phyloP scores from a whole-genome alignment of 2,329 filamentous ascomycete genomes.

The Huntiella savannae region DNA sequence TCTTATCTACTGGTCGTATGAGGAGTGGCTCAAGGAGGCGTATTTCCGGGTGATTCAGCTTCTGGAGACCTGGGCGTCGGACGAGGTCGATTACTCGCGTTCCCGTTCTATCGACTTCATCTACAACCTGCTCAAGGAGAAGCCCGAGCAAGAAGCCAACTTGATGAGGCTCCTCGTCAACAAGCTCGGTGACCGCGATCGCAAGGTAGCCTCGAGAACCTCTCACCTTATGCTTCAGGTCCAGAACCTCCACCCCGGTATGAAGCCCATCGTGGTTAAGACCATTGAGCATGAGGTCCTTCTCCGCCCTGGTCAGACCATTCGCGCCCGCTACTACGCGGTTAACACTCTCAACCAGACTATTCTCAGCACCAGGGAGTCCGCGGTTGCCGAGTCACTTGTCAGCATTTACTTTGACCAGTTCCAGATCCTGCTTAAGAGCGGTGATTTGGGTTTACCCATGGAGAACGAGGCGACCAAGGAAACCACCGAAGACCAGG shows the following conservation, averaged over 20 bases:
- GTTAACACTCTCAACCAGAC: conserved; percentile 96
- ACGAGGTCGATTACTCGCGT: conserved; percentile 87
- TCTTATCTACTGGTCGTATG: conserved; percentile 74
- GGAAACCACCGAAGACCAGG: conserved; percentile 15
- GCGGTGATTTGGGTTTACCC: conserved; percentile 23
- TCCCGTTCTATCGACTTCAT: conserved; percentile 78
- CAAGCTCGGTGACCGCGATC: conserved; percentile 86
- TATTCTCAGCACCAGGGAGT: conserved; percentile 69
- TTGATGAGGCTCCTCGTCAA: conserved; percentile 79
- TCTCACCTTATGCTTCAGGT: conserved; percentile 90
- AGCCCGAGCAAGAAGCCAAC: conserved; percentile 94
- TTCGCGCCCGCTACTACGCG: conserved; percentile 84
- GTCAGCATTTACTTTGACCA: conserved; percentile 83
- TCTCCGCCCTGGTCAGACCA: conserved; percentile 68
- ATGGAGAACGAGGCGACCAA: conserved; percentile 20
- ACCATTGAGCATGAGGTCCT: conserved; percentile 75
- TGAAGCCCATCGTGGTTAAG: conserved; percentile 77
- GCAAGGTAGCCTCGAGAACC: conserved; percentile 84
- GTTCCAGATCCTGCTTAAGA: conserved; percentile 68
- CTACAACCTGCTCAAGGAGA: conserved; percentile 79
- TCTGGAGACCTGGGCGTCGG: conserved; percentile 79
- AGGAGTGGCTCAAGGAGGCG: conserved; percentile 84
- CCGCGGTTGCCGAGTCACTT: conserved; percentile 58
- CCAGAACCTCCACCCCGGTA: conserved; percentile 70
- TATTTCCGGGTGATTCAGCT: conserved; percentile 90